Evolutionary conservation across 805 yeast genomes (phyloP).

Genomic region (Suhomyces pyralidae): DNA sequence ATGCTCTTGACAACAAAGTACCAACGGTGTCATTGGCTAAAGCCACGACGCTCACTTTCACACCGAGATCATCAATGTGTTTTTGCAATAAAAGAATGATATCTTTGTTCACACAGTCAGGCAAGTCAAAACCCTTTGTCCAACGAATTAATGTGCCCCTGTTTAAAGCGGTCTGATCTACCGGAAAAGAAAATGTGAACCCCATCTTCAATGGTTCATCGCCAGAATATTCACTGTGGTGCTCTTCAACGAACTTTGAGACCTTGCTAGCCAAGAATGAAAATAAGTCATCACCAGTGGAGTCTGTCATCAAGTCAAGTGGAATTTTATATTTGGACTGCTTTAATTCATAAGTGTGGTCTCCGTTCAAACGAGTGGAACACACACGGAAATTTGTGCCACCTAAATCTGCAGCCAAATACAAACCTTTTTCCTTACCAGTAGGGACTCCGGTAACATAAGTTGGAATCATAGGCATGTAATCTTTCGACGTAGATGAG

Average conservation of each 20-base stretch:
- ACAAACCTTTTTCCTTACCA: constrained; percentile 81
- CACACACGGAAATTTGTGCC: constrained; percentile 96
- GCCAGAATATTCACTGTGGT: constrained; percentile 50
- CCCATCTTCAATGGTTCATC: constrained; percentile 62
- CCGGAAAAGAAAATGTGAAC: constrained; percentile 93
- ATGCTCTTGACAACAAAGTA: constrained; percentile 83
- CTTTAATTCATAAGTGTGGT: constrained; percentile 71
- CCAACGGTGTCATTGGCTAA: constrained; percentile 96
- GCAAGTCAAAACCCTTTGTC: constrained; percentile 93
- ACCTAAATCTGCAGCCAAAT: constrained; percentile 90
- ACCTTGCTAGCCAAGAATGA: constrained; percentile 72
- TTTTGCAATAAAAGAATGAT: constrained; percentile 71
- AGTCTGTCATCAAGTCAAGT: constrained; percentile 64
- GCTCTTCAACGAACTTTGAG: constrained; percentile 57
- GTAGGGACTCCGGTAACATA: constrained; percentile 81
- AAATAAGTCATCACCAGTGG: constrained; percentile 65
- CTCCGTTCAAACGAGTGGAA: constrained; percentile 73
- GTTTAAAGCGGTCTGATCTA: constrained; percentile 75
- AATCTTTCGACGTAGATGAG: constrained; percentile 39
- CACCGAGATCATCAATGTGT: constrained; percentile 56
- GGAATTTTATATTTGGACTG: constrained; percentile 83
- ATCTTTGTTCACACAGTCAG: constrained; percentile 82
- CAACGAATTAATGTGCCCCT: constrained; percentile 85
- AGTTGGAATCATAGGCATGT: constrained; percentile 87
- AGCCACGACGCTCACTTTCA: constrained; percentile 76